These are phyloP conservation scores for Wickerhamomyces ciferrii DNA, from an alignment of 805 yeast genomes.

Conservation along the genomic window DNA sequence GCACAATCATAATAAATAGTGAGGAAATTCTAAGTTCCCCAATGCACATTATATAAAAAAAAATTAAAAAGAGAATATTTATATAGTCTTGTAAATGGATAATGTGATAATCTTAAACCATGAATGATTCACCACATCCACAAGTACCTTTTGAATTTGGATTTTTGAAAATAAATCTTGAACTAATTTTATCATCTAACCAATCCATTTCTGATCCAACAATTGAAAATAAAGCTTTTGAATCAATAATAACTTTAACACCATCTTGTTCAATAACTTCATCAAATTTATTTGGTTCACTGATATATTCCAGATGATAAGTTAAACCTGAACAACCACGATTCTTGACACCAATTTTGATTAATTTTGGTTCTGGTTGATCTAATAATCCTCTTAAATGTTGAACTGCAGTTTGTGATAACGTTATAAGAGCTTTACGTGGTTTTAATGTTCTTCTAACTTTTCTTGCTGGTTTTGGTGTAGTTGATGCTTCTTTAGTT, in stretches of 20 bases:
- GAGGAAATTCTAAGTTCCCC: background rate
- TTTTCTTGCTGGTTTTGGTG: conserved; percentile 24
- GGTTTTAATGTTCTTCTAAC: conserved; percentile 72
- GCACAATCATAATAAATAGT: background rate
- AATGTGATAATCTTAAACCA: conserved; percentile 55
- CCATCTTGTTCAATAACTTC: conserved; percentile 93
- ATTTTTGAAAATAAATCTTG: conserved; percentile 87
- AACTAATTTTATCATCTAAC: conserved; percentile 87
- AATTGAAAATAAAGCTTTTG: conserved; percentile 91
- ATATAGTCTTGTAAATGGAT: too few species aligned
- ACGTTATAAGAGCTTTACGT: conserved; percentile 81
- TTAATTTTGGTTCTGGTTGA: conserved; percentile 83
- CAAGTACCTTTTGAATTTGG: conserved; percentile 98
- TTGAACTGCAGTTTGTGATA: conserved; percentile 67
- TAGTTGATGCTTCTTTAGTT: conserved; percentile 26
- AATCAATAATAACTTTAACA: conserved; percentile 86
- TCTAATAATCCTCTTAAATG: conserved; percentile 66
- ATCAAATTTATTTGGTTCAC: conserved; percentile 90
- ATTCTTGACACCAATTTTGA: conserved; percentile 90
- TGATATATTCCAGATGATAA: conserved; percentile 86
- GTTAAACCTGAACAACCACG: conserved; percentile 96
- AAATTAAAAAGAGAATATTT: too few species aligned
- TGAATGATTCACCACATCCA: conserved; percentile 98
- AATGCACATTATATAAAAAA: background rate
- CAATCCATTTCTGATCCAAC: conserved; percentile 99